Conservation (phyloP, 768 basidiomycete genomes). For the Mycena rebaudengoi region DNA sequence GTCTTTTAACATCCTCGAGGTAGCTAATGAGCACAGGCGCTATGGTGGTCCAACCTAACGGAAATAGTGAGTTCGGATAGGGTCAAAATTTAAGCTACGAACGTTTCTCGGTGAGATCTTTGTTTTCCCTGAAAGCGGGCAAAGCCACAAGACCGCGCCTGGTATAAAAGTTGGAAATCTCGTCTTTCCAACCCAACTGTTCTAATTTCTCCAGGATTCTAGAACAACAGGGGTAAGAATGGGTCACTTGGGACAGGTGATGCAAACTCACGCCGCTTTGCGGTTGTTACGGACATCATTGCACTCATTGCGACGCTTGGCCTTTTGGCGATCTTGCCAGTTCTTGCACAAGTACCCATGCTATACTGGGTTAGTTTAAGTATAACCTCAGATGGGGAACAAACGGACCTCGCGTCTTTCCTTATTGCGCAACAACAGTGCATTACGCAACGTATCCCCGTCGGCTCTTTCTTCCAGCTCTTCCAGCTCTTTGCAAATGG, state of each 20-base stretch:
- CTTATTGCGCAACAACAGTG: neutral
- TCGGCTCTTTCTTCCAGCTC: neutral
- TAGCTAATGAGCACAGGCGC: slow-evolving; percentile 27
- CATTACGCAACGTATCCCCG: neutral
- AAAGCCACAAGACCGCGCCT: slow-evolving; percentile 10
- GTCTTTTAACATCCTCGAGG: slow-evolving; percentile 16
- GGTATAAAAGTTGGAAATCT: slow-evolving; percentile 3
- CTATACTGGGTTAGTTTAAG: neutral
- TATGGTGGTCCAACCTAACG: slow-evolving; percentile 34
- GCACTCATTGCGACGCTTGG: slow-evolving; percentile 3
- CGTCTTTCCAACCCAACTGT: slow-evolving; percentile 18
- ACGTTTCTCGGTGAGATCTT: slow-evolving; percentile 33
- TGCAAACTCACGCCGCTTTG: slow-evolving; percentile 24
- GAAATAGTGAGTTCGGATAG: no score
- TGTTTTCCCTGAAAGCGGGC: slow-evolving; percentile 28
- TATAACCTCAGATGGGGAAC: neutral
- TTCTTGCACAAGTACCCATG: no score
- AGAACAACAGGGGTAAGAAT: neutral
- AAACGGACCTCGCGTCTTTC: neutral
- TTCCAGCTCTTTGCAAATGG: neutral
- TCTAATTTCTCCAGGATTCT: slow-evolving; percentile 27
- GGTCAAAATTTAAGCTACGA: no score
- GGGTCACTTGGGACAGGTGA: neutral
- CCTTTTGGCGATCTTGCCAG: neutral
- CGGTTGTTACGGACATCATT: slow-evolving; percentile 20